Conservation (phyloP, 805 yeast species). For the Ogataea trehaloabstinens region DNA sequence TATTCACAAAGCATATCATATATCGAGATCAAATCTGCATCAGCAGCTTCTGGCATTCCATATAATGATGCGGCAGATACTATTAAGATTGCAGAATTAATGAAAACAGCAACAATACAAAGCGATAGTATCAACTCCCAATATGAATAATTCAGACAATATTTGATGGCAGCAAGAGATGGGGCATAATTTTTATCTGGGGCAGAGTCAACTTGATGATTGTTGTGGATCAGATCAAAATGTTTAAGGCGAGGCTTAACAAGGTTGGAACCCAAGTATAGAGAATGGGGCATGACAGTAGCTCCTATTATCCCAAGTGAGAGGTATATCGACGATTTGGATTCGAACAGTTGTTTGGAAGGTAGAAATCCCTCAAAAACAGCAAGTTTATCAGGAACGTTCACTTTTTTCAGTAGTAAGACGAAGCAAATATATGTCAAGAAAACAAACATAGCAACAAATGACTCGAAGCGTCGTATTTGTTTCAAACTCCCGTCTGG, state of each 20-base stretch:
- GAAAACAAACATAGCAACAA: constrained; percentile 68
- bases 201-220: constrained; percentile 11
- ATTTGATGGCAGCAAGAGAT: constrained; percentile 65
- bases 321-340: constrained; percentile 66
- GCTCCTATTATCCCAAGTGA: constrained; percentile 89
- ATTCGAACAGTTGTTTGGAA: constrained; percentile 46
- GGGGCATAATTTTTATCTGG: constrained; percentile 59
- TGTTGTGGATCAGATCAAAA: constrained; percentile 50
- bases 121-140: constrained; percentile 69
- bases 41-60: constrained; percentile 65
- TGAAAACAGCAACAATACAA: constrained; percentile 79
- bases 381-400: constrained; percentile 43
- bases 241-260: constrained; percentile 83
- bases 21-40: constrained; percentile 81
- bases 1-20: constrained; percentile 58
- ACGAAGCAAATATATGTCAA: constrained; percentile 77
- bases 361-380: constrained; percentile 72
- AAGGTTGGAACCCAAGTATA: constrained; percentile 80
- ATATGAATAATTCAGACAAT: constrained; percentile 70
- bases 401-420: constrained; percentile 60
- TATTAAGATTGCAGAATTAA: constrained; percentile 78
- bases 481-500: constrained; percentile 74
- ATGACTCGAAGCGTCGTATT: constrained; percentile 72
- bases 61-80: constrained; percentile 79
- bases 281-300: constrained; percentile 91